phyloP scores from a whole-genome alignment of 257 asterid genomes.

The Primulina huaijiensis region DNA sequence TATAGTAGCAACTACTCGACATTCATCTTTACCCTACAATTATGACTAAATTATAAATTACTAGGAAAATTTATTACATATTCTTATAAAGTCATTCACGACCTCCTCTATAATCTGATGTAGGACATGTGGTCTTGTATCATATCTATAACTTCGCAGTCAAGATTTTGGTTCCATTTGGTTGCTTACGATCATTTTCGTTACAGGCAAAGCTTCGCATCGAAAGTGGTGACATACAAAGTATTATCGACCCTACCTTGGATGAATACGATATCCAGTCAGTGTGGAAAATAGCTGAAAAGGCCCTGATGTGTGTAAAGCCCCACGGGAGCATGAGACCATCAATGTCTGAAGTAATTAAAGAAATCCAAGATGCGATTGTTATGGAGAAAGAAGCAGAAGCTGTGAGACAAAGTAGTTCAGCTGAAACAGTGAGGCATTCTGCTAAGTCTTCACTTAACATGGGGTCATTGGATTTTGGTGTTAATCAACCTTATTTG shows the following conservation, averaged over 20 bases:
- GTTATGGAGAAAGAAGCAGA: constrained; percentile 69
- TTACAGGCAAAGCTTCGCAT: constrained; percentile 83
- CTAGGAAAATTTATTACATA: too few species aligned
- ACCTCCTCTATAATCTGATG: not conserved
- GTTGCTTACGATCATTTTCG: not conserved
- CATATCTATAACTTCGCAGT: too few species aligned
- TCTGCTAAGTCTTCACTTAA: constrained; percentile 72
- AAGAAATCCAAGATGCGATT: constrained; percentile 89
- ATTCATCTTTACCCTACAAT: too few species aligned
- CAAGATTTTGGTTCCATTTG: not conserved
- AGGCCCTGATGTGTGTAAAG: constrained; percentile 85
- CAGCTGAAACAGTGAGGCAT: constrained; percentile 77
- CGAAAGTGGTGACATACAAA: constrained; percentile 92
- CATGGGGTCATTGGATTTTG: constrained; percentile 60
- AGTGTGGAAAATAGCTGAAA: constrained; percentile 99
- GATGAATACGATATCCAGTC: constrained; percentile 82
- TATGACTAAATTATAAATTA: too few species aligned
- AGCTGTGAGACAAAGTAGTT: constrained; percentile 66
- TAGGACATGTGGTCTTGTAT: not conserved
- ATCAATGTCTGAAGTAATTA: constrained; percentile 76
- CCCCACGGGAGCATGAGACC: constrained; percentile 97
- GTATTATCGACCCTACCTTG: constrained; percentile 80
- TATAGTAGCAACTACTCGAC: too few species aligned
- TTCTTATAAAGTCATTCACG: too few species aligned
- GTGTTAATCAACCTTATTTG: constrained; percentile 58